phyloP scores from a whole-genome alignment of 1,284 basidiomycete genomes.

The Earliella scabrosa region DNA sequence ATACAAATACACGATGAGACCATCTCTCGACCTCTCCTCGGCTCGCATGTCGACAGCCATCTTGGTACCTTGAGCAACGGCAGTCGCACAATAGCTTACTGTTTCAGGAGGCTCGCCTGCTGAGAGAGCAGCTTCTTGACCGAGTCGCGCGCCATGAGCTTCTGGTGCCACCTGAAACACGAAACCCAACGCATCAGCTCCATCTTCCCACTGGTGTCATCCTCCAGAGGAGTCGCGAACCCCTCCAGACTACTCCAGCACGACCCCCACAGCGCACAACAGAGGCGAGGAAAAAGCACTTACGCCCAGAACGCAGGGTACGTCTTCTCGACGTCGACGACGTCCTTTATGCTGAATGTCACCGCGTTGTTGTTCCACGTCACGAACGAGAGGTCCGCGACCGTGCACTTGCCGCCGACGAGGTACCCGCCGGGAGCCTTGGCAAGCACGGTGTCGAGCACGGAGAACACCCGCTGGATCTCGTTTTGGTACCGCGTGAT shows the following conservation, averaged over 20 bases:
- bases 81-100: no score
- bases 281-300: not conserved
- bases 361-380: not conserved
- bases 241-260: no score
- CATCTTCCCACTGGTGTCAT: not conserved
- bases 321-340: slow-evolving; percentile 2
- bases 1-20: no score
- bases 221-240: not conserved
- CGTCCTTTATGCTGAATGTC: not conserved
- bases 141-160: not conserved
- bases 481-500: slow-evolving; percentile 3
- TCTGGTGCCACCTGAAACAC: not conserved
- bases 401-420: slow-evolving; percentile 18
- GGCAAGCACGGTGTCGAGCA: slow-evolving; percentile 19
- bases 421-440: slow-evolving; percentile 29
- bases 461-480: slow-evolving; percentile 31
- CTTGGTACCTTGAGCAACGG: no score
- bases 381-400: slow-evolving; percentile 21
- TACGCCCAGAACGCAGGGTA: slow-evolving; percentile 4
- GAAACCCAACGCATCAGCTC: no score
- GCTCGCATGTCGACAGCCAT: no score
- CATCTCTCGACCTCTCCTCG: no score
- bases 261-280: no score
- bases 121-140: not conserved
- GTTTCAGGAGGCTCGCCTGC: not conserved